These are phyloP conservation scores for Physaria fendleri DNA, from an alignment of 345 rosid genomes.

Conservation along the genomic window DNA sequence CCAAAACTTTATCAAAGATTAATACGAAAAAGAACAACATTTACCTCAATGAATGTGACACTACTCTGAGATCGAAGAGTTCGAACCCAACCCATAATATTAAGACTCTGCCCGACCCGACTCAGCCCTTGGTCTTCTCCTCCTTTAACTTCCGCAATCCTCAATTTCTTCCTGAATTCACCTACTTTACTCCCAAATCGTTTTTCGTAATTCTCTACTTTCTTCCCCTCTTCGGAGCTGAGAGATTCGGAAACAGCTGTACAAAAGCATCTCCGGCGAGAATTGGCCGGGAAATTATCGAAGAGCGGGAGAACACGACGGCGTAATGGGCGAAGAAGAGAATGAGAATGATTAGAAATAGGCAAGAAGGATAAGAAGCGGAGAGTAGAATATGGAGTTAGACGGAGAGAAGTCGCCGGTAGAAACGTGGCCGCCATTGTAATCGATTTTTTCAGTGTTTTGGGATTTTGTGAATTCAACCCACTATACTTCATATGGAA, in stretches of 20 bases:
- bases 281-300: constrained; percentile 2
- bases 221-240: constrained; percentile 16
- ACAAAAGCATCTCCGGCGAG: constrained; percentile 29
- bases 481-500: background rate
- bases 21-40: background rate
- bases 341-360: background rate
- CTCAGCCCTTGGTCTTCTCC: constrained; percentile 56
- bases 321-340: constrained; percentile 4
- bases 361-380: constrained; percentile 25
- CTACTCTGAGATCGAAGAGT: constrained; percentile 86
- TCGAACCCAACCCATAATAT: constrained; percentile 85
- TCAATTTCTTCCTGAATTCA: constrained; percentile 63
- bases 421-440: constrained; percentile 17
- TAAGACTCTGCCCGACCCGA: constrained; percentile 56
- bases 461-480: background rate
- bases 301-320: constrained; percentile 8
- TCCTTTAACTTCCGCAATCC: constrained; percentile 71
- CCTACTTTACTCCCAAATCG: constrained; percentile 34
- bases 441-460: background rate
- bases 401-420: constrained; percentile 33
- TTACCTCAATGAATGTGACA: constrained; percentile 80
- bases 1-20: background rate
- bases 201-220: background rate
- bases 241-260: constrained; percentile 18
- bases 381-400: constrained; percentile 19